Evolutionary conservation across 306 rosid species (phyloP).

Genomic region (Trichosanthes cucumerina): DNA sequence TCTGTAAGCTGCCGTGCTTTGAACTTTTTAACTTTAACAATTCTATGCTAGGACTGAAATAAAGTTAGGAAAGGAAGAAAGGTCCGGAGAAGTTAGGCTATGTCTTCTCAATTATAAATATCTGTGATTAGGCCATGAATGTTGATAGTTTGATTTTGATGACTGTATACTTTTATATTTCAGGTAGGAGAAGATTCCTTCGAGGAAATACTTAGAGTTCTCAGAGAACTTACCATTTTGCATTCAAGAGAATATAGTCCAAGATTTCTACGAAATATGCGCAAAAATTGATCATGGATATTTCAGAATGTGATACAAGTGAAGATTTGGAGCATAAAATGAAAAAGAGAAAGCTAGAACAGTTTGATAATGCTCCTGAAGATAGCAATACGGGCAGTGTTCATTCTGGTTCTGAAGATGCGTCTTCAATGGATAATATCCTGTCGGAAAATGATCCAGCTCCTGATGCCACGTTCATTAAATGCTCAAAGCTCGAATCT

Average conservation of each 20-base stretch:
- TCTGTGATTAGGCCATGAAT: background rate
- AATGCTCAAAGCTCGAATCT: slow-evolving; percentile 11
- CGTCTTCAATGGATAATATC: slow-evolving; percentile 13
- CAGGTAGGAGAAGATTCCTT: slow-evolving; percentile 7
- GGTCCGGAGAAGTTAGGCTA: background rate
- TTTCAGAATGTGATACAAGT: background rate
- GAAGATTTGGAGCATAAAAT: background rate
- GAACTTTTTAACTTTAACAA: background rate
- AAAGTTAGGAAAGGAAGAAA: background rate
- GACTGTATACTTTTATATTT: background rate
- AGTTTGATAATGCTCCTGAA: slow-evolving; percentile 6
- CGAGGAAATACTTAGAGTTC: background rate
- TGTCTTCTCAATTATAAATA: background rate
- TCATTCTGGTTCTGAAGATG: slow-evolving; percentile 15
- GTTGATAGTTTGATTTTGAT: background rate
- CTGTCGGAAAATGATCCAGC: slow-evolving; percentile 14
- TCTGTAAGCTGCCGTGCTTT: background rate
- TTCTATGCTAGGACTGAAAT: background rate
- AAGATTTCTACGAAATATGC: background rate
- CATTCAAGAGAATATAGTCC: background rate
- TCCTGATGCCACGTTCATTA: slow-evolving; percentile 16
- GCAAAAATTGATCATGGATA: slow-evolving; percentile 6
- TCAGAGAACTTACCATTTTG: background rate
- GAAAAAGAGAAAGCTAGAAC: slow-evolving; percentile 12
- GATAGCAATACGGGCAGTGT: slow-evolving; percentile 14